phyloP scores from a whole-genome alignment of 352 stramenopile species.

The Phytophthora vignae region DNA sequence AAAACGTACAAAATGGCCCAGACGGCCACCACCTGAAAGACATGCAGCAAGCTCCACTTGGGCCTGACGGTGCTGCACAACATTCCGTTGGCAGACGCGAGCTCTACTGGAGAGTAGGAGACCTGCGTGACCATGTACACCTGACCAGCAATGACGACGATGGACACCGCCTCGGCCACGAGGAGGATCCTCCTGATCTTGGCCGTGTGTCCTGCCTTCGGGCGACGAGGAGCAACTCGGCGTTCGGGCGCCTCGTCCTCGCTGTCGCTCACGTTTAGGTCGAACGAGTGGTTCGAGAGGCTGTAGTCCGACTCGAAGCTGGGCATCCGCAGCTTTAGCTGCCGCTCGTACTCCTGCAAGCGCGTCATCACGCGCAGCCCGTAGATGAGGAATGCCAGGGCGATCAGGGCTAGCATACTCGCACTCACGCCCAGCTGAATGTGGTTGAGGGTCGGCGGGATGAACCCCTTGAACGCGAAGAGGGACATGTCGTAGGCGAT shows the following conservation, averaged over 20 bases:
- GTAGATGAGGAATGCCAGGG: constrained; percentile 39
- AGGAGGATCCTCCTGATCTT: constrained; percentile 44
- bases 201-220: constrained; percentile 30
- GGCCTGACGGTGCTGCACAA: constrained; percentile 23
- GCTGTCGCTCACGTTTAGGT: constrained; percentile 30
- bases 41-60: constrained; percentile 33
- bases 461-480: constrained; percentile 50
- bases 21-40: constrained; percentile 39
- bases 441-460: constrained; percentile 26
- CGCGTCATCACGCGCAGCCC: constrained; percentile 34
- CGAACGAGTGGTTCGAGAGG: constrained; percentile 34
- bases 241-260: constrained; percentile 21
- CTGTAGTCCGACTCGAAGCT: constrained; percentile 26
- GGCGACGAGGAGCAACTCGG: constrained; percentile 14
- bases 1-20: constrained; percentile 39
- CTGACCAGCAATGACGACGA: constrained; percentile 31
- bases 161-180: constrained; percentile 24
- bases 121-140: constrained; percentile 31
- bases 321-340: constrained; percentile 22
- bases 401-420: constrained; percentile 30
- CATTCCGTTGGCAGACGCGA: constrained; percentile 38
- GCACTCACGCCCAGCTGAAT: constrained; percentile 40
- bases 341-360: constrained; percentile 33
- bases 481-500: constrained; percentile 37
- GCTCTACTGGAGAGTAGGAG: constrained; percentile 19